phyloP scores from a whole-genome alignment of 768 basidiomycete genomes.

The Cyathus striatus region DNA sequence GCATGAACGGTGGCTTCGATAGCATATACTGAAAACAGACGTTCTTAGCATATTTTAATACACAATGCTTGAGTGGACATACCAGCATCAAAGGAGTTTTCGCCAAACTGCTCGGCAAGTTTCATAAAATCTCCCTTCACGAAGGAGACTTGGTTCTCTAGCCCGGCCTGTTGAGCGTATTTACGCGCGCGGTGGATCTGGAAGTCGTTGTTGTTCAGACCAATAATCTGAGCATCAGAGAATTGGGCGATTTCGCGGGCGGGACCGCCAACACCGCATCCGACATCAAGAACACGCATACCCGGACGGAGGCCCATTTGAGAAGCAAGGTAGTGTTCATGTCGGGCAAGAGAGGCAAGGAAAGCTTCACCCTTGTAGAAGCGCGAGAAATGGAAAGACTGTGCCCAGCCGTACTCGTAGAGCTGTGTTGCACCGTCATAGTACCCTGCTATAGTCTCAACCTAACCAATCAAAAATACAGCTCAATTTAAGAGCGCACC shows the following conservation, averaged over 20 bases:
- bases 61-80: slow-evolving; percentile 14
- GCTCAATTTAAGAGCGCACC: no score
- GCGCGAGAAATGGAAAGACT: slow-evolving; percentile 94
- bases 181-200: slow-evolving; percentile 82
- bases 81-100: slow-evolving; percentile 94
- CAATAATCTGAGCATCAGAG: slow-evolving; percentile 77
- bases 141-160: slow-evolving; percentile 75
- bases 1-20: slow-evolving; percentile 98
- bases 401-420: slow-evolving; percentile 92
- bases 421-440: slow-evolving; percentile 95
- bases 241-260: slow-evolving; percentile 94
- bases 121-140: slow-evolving; percentile 98
- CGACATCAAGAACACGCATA: slow-evolving; percentile 97
- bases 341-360: slow-evolving; percentile 74
- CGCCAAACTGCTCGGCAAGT: slow-evolving; percentile 85
- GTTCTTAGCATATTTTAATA: slow-evolving; percentile 1
- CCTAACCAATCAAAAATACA: no score
- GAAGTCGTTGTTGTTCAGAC: slow-evolving; percentile 95
- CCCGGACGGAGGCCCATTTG: slow-evolving; percentile 82
- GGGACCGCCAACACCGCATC: slow-evolving; percentile 97
- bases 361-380: slow-evolving; percentile 91
- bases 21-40: slow-evolving; percentile 67
- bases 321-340: slow-evolving; percentile 94
- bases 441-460: slow-evolving; percentile 83
- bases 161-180: slow-evolving; percentile 74